phyloP scores from a whole-genome alignment of 306 rosid species.

The Vicia sativa region DNA sequence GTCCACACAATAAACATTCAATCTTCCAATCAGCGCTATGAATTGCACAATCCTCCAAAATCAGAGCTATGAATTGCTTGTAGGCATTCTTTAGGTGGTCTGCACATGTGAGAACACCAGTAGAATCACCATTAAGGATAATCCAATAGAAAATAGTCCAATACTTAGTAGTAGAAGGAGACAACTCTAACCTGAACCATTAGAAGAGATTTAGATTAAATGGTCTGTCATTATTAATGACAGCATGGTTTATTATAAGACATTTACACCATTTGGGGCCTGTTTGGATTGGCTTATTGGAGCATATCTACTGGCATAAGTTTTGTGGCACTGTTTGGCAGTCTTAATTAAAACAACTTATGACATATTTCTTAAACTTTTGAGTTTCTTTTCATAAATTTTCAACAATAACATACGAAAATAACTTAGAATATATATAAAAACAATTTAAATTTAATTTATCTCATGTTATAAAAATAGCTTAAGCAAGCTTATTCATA shows the following conservation, averaged over 20 bases:
- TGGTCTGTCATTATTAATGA: neutral
- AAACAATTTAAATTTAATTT: too few species aligned
- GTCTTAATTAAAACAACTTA: too few species aligned
- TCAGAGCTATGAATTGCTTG: neutral
- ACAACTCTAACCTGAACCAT: neutral
- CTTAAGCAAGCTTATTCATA: too few species aligned
- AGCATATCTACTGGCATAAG: too few species aligned
- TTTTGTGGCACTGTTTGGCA: too few species aligned
- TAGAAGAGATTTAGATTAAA: conserved; percentile 4
- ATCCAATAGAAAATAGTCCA: neutral
- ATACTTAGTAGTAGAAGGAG: neutral
- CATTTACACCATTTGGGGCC: neutral
- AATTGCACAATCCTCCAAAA: neutral
- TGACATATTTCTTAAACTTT: too few species aligned
- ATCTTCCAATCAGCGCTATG: neutral
- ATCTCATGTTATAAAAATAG: too few species aligned
- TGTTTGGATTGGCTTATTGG: too few species aligned
- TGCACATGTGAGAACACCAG: neutral
- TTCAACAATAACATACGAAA: too few species aligned
- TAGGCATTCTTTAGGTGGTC: neutral
- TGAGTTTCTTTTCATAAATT: too few species aligned
- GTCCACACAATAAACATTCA: neutral
- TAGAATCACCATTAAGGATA: neutral
- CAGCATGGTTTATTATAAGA: neutral
- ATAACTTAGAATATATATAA: too few species aligned